phyloP scores from a whole-genome alignment of 805 yeast species.

The Blastobotrys robertii region DNA sequence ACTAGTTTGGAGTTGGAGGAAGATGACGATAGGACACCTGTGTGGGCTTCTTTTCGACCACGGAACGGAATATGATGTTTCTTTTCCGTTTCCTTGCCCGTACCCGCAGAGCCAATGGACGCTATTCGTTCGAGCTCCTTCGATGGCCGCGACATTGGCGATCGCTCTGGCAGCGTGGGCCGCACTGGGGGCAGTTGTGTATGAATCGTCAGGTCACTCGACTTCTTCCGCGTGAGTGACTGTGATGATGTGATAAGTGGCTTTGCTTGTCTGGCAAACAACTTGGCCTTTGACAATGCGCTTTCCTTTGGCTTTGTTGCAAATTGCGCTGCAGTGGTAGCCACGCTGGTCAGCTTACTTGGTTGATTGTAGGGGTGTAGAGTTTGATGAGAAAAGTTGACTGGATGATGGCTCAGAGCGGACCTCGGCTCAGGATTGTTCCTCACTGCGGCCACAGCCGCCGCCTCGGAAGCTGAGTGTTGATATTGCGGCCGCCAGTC shows the following conservation, averaged over 20 bases:
- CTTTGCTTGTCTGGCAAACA: conserved; percentile 27
- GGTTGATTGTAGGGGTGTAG: conserved; percentile 1
- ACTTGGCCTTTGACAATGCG: conserved; percentile 23
- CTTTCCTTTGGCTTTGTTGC: conserved; percentile 19
- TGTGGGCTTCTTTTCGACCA: conserved; percentile 30
- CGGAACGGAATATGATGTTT: conserved; percentile 29
- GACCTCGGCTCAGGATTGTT: conserved; percentile 1
- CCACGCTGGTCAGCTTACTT: conserved; percentile 10
- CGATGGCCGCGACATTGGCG: conserved; percentile 27
- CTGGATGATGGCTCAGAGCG: no score
- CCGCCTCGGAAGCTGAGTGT: conserved; percentile 17
- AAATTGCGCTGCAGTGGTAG: conserved; percentile 26
- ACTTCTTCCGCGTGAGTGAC: conserved; percentile 10
- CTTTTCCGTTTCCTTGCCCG: conserved; percentile 13
- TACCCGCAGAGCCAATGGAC: conserved; percentile 21
- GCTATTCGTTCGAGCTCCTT: conserved; percentile 30
- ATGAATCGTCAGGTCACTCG: conserved; percentile 20
- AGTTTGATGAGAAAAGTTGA: no score
- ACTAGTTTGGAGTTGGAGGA: conserved; percentile 34
- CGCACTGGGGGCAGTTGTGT: conserved; percentile 19
- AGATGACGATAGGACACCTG: conserved; percentile 32
- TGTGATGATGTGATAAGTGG: conserved; percentile 7
- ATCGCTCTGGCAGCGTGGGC: conserved; percentile 20
- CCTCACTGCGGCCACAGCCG: conserved; percentile 19
- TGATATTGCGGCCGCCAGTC: neutral